phyloP scores from a whole-genome alignment of 2,329 filamentous ascomycete genomes.

The Fusarium sp. region DNA sequence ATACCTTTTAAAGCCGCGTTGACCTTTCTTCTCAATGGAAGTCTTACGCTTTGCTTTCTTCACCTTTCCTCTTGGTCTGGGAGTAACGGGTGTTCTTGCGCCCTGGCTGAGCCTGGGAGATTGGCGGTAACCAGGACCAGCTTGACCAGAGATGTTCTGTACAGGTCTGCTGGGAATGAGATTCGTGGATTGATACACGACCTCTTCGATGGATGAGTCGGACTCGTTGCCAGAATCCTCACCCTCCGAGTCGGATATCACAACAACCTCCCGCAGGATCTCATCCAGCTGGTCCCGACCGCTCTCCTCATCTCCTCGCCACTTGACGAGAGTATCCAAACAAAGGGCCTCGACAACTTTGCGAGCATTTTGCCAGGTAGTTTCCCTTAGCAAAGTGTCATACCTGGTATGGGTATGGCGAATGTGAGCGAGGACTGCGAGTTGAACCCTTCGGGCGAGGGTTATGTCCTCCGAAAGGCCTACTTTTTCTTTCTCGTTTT shows the following conservation, averaged over 20 bases:
- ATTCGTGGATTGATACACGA: constrained; percentile 21
- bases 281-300: constrained; percentile 75
- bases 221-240: constrained; percentile 55
- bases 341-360: constrained; percentile 71
- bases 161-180: constrained; percentile 10
- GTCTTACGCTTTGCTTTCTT: constrained; percentile 46
- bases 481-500: constrained; percentile 66
- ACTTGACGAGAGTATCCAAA: constrained; percentile 75
- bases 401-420: constrained; percentile 75
- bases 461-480: constrained; percentile 67
- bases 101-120: constrained; percentile 28
- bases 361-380: constrained; percentile 68
- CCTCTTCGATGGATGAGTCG: constrained; percentile 47
- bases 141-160: constrained; percentile 22
- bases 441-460: constrained; percentile 70
- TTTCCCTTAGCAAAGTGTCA: constrained; percentile 69
- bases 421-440: constrained; percentile 74
- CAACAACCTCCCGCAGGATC: constrained; percentile 73
- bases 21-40: constrained; percentile 49
- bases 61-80: constrained; percentile 38
- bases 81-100: constrained; percentile 25
- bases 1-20: constrained; percentile 60
- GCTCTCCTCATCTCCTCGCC: constrained; percentile 77
- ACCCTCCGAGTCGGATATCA: constrained; percentile 71
- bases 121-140: constrained; percentile 29